Conservation (phyloP, 768 basidiomycete species). For the Rubroboletus pulcherrimus region DNA sequence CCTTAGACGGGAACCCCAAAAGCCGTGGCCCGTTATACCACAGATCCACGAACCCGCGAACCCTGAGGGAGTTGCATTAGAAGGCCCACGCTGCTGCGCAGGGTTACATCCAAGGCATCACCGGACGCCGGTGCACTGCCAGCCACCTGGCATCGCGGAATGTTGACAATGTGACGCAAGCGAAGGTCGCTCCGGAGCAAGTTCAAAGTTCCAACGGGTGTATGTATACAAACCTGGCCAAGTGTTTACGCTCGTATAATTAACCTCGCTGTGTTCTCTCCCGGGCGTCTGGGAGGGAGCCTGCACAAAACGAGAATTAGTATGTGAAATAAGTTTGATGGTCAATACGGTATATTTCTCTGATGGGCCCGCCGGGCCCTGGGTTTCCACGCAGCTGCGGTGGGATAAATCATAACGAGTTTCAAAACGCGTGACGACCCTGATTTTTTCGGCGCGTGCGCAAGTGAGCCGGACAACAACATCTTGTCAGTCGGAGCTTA, state of each 20-base stretch:
- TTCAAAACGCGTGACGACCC: constrained; percentile 20
- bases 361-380: constrained; percentile 1
- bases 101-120: background rate
- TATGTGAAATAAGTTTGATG: constrained; percentile 7
- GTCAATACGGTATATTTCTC: constrained; percentile 13
- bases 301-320: background rate
- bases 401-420: background rate
- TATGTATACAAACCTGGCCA: constrained; percentile 2
- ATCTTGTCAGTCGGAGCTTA: constrained; percentile 17
- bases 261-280: constrained; percentile 3
- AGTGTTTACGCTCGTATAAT: constrained; percentile 10
- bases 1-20: background rate
- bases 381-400: constrained; percentile 20
- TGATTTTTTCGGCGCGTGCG: constrained; percentile 12
- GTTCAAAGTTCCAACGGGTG: background rate
- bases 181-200: background rate
- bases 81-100: constrained; percentile 20
- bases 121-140: constrained; percentile 5
- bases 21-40: constrained; percentile 4
- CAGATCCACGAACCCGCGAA: constrained; percentile 9
- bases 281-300: background rate
- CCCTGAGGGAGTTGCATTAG: constrained; percentile 16
- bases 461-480: background rate
- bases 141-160: constrained; percentile 3
- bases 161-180: constrained; percentile 13